Base-by-base conservation (phyloP, 768 basidiomycete genomes). In the Mycena floridula region DNA sequence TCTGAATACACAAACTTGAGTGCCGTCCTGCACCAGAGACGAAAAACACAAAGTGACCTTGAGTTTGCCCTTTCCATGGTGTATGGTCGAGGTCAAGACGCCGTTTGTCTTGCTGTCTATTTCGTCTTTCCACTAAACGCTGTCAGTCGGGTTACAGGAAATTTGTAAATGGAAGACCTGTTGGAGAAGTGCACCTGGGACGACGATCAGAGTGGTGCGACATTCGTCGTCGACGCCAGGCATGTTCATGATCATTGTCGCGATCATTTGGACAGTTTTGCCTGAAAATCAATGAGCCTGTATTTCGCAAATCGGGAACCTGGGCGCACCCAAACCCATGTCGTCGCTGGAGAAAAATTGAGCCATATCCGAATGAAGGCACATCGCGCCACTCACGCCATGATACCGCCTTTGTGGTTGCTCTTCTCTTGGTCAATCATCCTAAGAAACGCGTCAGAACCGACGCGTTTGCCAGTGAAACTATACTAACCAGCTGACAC, bases 201-300 rank as follows among this genome's bases (percentile, higher is more conserved):
- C 86, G 16, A 91, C 74, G 43, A 91, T 74, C 2, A 90, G 74
- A 7, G 82, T 89, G 1, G 78, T 77, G 37, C 72, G 72, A 43
- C 54, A 50, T 15, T 68, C 60, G 15, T 76, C 74, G 23, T 75
- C 65, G 0, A 58, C 52, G 0, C 56, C 56, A 1, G 85, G 79
- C 53, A 70, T 69, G 53, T 89, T 86, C 55, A 71, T 71, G 16
- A 73, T 77, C 78, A 90, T 88, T 0, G 79, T 77, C 3, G 87
- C 87, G 38, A 90, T 87, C 77, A 84, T 82, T 56, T 87, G 84
- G 2, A 87, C 79, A 7, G 84, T 86, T 64, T 87, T 85, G 3
- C 79, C n/a, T n/a, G n/a, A n/a, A n/a, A n/a, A n/a, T n/a, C n/a
- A n/a, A n/a, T n/a, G n/a, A n/a, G n/a, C n/a, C n/a, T n/a, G 77